A percentile compares a stretch with the other conserved stretches of the same genome.
Conservation (phyloP, 257 asterid species). For the Salvia miltiorrhiza region DNA sequence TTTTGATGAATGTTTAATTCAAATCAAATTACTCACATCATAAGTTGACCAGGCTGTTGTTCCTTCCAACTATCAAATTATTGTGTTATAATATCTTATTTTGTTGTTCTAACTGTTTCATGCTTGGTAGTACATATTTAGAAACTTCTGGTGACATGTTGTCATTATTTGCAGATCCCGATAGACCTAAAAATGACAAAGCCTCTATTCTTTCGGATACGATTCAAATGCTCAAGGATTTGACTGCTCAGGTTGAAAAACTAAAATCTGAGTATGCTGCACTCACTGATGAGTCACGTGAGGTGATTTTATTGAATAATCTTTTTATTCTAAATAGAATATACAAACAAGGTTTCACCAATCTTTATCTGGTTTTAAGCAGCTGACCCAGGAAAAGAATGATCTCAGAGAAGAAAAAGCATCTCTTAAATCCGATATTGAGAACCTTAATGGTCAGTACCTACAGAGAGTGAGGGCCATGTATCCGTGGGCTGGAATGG, state of each 20-base stretch:
- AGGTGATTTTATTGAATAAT: constrained; percentile 43
- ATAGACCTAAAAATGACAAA: constrained; percentile 95
- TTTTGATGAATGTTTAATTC: neutral
- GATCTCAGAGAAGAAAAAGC: constrained; percentile 83
- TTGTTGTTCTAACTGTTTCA: neutral
- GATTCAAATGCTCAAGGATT: constrained; percentile 82
- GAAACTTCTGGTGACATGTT: constrained; percentile 9
- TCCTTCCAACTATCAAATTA: neutral
- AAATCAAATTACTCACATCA: neutral
- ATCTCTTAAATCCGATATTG: constrained; percentile 58
- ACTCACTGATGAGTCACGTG: constrained; percentile 88
- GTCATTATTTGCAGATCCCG: constrained; percentile 76
- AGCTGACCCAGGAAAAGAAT: constrained; percentile 64
- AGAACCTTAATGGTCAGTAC: constrained; percentile 74
- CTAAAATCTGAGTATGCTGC: constrained; percentile 75
- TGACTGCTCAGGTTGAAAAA: constrained; percentile 73
- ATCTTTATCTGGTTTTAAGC: constrained; percentile 24
- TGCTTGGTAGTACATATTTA: constrained; percentile 10
- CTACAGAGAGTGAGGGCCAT: constrained; percentile 75
- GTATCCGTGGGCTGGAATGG: constrained; percentile 96
- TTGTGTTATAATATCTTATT: neutral
- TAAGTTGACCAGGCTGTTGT: neutral
- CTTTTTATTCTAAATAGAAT: neutral
- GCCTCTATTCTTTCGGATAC: constrained; percentile 95
- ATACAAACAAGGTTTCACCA: constrained; percentile 19